Evolutionary conservation across 441 rosid genomes (phyloP).

Genomic region (Lepidium campestre): DNA sequence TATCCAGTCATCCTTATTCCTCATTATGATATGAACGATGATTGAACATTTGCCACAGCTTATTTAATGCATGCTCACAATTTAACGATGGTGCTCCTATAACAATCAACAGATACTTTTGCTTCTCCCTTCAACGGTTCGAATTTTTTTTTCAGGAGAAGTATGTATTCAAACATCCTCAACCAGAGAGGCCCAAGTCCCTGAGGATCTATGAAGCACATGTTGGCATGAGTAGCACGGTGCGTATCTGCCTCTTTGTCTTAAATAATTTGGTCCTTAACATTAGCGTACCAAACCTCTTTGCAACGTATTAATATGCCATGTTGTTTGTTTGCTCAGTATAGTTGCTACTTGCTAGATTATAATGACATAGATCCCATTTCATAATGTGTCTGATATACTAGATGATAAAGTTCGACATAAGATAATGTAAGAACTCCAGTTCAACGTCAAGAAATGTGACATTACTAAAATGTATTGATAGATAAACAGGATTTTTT

Average conservation of each 20-base stretch:
- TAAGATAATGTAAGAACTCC: no score
- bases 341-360: background rate
- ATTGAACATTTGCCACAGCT: background rate
- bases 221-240: slow-evolving; percentile 98
- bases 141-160: slow-evolving; percentile 54
- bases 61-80: background rate
- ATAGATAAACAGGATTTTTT: background rate
- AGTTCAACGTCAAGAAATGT: background rate
- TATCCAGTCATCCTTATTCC: background rate
- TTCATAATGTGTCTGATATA: no score
- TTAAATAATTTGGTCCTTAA: background rate
- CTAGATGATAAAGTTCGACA: no score
- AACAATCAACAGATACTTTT: background rate
- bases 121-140: background rate
- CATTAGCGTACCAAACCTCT: background rate
- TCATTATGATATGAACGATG: background rate
- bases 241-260: slow-evolving; percentile 30
- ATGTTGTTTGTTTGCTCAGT: slow-evolving; percentile 4
- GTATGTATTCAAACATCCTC: slow-evolving; percentile 75
- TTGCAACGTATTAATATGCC: background rate
- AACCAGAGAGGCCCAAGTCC: slow-evolving; percentile 86
- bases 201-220: slow-evolving; percentile 94
- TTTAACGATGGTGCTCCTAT: background rate
- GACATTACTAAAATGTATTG: background rate
- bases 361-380: slow-evolving; percentile 1